phyloP scores from a whole-genome alignment of 2,329 filamentous ascomycete genomes.

The Phialemoniopsis sp. region DNA sequence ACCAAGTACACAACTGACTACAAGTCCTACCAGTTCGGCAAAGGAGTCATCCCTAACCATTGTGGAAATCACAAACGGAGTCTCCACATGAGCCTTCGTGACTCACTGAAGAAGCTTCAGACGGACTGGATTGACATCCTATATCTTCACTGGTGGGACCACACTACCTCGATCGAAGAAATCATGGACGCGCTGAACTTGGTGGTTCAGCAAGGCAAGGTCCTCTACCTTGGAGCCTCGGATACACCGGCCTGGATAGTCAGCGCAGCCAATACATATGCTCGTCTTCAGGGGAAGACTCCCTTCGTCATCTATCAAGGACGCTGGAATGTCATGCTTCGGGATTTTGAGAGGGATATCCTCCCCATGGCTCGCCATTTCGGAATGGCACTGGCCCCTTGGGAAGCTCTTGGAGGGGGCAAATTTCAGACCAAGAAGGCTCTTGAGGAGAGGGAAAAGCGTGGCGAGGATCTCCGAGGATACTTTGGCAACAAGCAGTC shows the following conservation, averaged over 20 bases:
- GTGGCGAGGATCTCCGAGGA: conserved; percentile 32
- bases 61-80: conserved; percentile 36
- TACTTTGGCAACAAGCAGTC: conserved; percentile 15
- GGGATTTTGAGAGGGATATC: conserved; percentile 33
- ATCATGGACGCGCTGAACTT: conserved; percentile 35
- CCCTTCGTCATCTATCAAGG: conserved; percentile 35
- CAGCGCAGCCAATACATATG: conserved; percentile 32
- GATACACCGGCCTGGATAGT: conserved; percentile 36
- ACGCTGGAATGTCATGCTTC: conserved; percentile 24
- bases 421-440: conserved; percentile 37
- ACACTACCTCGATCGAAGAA: conserved; percentile 33
- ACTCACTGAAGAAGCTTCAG: conserved; percentile 38
- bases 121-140: conserved; percentile 40
- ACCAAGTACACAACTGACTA: conserved; percentile 52
- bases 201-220: conserved; percentile 33
- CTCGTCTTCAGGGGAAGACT: conserved; percentile 25
- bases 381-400: conserved; percentile 52
- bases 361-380: conserved; percentile 34
- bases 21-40: conserved; percentile 27
- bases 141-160: conserved; percentile 41
- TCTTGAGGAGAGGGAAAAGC: conserved; percentile 17
- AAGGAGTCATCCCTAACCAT: conserved; percentile 32
- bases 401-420: conserved; percentile 54
- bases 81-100: conserved; percentile 34
- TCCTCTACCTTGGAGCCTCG: conserved; percentile 34